Evolutionary conservation across 805 yeast species (phyloP), one percentile per base, ranked within the genome.

Genomic region (Metschnikowia noctiluminum): DNA sequence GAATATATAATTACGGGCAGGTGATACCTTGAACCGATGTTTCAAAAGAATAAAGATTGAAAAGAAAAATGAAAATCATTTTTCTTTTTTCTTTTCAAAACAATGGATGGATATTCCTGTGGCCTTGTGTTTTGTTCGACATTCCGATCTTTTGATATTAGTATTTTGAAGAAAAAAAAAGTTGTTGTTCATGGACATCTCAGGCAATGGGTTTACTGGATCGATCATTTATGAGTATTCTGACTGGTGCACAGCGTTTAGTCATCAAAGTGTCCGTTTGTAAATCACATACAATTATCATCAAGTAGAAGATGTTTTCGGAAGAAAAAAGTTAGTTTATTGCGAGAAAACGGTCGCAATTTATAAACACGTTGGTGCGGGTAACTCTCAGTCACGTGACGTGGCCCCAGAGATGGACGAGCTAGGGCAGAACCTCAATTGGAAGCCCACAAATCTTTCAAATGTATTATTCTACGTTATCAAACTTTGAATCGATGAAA

Each of bases 221-320:
- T 63, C 67, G 62, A 63, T 73, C 77, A 73, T 71, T 62, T 60
- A 51, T 53, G 68, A 71, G 74, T 71, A 69, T 71, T 73, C 77
- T 71, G 77, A 72, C 76, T 73, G 77, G 77, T 73, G 77, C 77
- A 73, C 77, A 73, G 77, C 77, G 73, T 67, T 62, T 68, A 69
- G 75, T 73, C 76, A 59, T 73, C 77, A 68, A 63, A 46, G 45
- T 48, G 56, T 56, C 59, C 52, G 32, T 21, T 36, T 38, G 40
- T 21, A 40, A 31, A 28, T 27, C 35, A 56, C 59, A 56, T 56
- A 56, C 59, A 39, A 38, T 44, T 53, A 31, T 43, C 21, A 16
- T 41, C 27, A 36, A 30, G 10, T 10, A 28, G 27, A 31, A 31
- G 34, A 13, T 11, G 5, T 30, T 28, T 35, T 6, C 15, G 35